Percentiles rank a stretch among this genome's conserved stretches.
These are phyloP conservation scores for Wickerhamiella occidentalis DNA, from an alignment of 805 yeast genomes.

Conservation along the genomic window DNA sequence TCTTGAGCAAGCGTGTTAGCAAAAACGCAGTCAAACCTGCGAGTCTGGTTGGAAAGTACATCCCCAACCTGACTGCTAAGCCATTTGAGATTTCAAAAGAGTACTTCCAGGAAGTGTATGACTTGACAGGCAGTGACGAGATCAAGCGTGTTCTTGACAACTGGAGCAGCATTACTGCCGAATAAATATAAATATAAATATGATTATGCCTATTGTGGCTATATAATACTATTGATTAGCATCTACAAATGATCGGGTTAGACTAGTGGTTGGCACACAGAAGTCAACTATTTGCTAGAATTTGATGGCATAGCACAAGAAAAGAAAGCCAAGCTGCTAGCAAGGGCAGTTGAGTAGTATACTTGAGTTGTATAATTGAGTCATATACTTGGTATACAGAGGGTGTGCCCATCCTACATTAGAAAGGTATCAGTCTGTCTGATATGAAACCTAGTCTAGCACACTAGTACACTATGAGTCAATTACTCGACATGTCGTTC, in stretches of 20 bases:
- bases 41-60: conserved; percentile 84
- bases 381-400: too few species aligned
- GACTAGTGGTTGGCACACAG: too few species aligned
- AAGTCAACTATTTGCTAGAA: too few species aligned
- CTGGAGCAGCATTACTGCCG: conserved; percentile 72
- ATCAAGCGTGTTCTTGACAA: conserved; percentile 81
- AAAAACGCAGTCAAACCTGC: conserved; percentile 92
- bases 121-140: conserved; percentile 81
- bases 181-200: background rate
- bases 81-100: conserved; percentile 94
- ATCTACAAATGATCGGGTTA: background rate
- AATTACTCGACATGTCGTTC: too few species aligned
- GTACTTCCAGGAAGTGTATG: conserved; percentile 92
- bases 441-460: too few species aligned
- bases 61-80: conserved; percentile 96
- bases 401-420: too few species aligned
- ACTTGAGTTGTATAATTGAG: too few species aligned
- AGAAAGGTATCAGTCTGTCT: too few species aligned
- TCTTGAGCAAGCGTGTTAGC: conserved; percentile 90
- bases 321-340: too few species aligned
- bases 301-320: too few species aligned
- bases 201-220: background rate
- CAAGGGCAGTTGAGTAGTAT: too few species aligned
- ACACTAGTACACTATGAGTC: too few species aligned
- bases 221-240: background rate